phyloP scores from a whole-genome alignment of 345 rosid genomes.

The Passiflora organensis region DNA sequence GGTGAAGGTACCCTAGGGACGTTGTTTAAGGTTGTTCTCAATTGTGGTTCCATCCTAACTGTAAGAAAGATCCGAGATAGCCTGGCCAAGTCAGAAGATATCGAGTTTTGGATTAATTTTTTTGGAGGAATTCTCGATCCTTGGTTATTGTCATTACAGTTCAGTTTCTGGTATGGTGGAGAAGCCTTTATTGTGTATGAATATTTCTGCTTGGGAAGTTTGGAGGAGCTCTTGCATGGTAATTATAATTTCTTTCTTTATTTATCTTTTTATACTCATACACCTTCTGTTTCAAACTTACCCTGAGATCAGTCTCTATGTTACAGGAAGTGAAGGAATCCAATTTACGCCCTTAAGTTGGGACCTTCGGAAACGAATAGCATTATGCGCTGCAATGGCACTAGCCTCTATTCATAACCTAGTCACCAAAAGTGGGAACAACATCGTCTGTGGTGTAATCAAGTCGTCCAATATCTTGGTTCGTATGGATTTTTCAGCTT shows the following conservation, averaged over 20 bases:
- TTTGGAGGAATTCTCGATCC: slow-evolving; percentile 18
- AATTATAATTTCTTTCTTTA: slow-evolving; percentile 1
- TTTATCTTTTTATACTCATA: neutral
- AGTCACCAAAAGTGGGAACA: slow-evolving; percentile 16
- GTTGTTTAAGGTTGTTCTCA: slow-evolving; percentile 31
- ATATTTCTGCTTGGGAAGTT: slow-evolving; percentile 32
- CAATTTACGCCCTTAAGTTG: slow-evolving; percentile 25
- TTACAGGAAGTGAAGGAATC: slow-evolving; percentile 32
- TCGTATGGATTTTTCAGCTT: too few species aligned
- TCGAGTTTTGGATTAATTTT: slow-evolving; percentile 26
- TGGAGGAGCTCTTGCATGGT: slow-evolving; percentile 39
- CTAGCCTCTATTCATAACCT: slow-evolving; percentile 24
- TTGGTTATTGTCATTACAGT: slow-evolving; percentile 26
- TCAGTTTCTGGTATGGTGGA: slow-evolving; percentile 34
- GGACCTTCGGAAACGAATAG: slow-evolving; percentile 18
- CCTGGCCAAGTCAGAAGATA: neutral
- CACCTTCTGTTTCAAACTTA: neutral
- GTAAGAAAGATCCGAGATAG: slow-evolving; percentile 23
- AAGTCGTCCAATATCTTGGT: too few species aligned
- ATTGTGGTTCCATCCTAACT: slow-evolving; percentile 23
- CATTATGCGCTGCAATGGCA: slow-evolving; percentile 29
- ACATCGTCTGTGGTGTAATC: too few species aligned
- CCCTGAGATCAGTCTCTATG: slow-evolving; percentile 1
- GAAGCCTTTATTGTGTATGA: slow-evolving; percentile 32
- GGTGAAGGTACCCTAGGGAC: slow-evolving; percentile 36